phyloP scores from a whole-genome alignment of 225 moss, liverwort and hornwort genomes.

The Marchantia polymorpha region DNA sequence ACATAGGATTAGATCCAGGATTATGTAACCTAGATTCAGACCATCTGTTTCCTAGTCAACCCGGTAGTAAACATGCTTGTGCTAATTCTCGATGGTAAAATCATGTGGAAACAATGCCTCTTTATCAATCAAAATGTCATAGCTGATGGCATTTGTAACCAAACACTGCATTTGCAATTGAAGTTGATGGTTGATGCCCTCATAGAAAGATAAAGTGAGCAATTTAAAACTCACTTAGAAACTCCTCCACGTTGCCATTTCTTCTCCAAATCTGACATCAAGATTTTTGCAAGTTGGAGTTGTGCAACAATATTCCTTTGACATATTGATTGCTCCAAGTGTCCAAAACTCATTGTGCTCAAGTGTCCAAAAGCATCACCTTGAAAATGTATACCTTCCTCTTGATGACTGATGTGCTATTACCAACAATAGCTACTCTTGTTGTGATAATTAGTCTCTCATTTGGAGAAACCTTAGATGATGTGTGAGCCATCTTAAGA shows the following conservation, averaged over 20 bases:
- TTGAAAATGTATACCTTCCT: not conserved
- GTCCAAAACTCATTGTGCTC: not conserved
- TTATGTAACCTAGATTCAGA: not conserved
- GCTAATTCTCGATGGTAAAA: slow-evolving; percentile 8
- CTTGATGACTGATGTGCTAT: not conserved
- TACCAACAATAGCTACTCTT: slow-evolving; percentile 1
- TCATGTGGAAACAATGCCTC: slow-evolving; percentile 8
- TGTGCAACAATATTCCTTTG: not conserved
- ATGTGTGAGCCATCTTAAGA: slow-evolving; percentile 1
- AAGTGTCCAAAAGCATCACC: not conserved
- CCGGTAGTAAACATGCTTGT: not conserved
- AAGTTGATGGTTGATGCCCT: too few species aligned
- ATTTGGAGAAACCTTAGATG: not conserved
- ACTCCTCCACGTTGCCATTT: not conserved
- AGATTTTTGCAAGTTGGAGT: not conserved
- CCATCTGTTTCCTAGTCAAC: slow-evolving; percentile 7
- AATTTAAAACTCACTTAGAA: too few species aligned
- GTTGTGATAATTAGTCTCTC: not conserved
- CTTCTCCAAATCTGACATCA: not conserved
- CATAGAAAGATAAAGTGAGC: not conserved
- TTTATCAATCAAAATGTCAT: not conserved
- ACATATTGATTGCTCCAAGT: not conserved
- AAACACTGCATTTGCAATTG: not conserved
- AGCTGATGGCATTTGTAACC: too few species aligned
- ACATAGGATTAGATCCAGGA: not conserved